Evolutionary conservation across 352 stramenopile genomes (phyloP).

Genomic region (Phytophthora melonis): DNA sequence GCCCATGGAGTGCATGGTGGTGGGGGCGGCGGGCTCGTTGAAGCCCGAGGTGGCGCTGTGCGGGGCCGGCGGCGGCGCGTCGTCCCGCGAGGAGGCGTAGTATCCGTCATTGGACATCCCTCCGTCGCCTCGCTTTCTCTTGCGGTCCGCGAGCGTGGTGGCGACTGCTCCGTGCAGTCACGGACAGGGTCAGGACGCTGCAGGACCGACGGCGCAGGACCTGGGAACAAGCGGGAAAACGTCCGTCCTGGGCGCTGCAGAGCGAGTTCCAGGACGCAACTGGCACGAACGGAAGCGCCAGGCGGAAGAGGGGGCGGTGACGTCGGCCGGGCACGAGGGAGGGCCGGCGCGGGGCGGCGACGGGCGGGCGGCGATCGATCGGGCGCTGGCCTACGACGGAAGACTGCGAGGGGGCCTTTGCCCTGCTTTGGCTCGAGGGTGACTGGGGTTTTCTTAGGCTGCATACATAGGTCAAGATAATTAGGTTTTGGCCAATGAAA

Average conservation of each 20-base stretch:
- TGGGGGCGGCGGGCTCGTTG: slow-evolving; percentile 28
- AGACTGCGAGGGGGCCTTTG: slow-evolving; percentile 24
- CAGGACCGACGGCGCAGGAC: not conserved
- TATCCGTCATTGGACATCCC: slow-evolving; percentile 73
- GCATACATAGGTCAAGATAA: slow-evolving; percentile 14
- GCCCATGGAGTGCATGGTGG: slow-evolving; percentile 30
- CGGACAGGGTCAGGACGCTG: slow-evolving; percentile 15
- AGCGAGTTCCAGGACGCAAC: not conserved
- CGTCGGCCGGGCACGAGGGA: not conserved
- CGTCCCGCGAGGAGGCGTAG: slow-evolving; percentile 56
- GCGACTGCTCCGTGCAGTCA: slow-evolving; percentile 35
- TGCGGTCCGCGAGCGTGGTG: slow-evolving; percentile 58
- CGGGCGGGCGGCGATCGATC: slow-evolving; percentile 10
- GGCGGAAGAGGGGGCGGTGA: not conserved
- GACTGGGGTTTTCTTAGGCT: not conserved
- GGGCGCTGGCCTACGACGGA: slow-evolving; percentile 2
- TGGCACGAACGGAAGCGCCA: not conserved
- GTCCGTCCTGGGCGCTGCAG: slow-evolving; percentile 7
- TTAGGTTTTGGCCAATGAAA: slow-evolving; percentile 22
- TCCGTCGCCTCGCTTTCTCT: slow-evolving; percentile 66
- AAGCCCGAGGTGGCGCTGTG: slow-evolving; percentile 37
- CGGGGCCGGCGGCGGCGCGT: slow-evolving; percentile 39
- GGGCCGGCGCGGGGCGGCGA: not conserved
- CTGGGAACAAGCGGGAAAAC: slow-evolving; percentile 4
- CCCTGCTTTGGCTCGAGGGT: not conserved